Percentiles rank a stretch among this genome's conserved stretches.
Evolutionary conservation across 2,329 filamentous ascomycete genomes (phyloP).

Genomic region (Beauveria sp.): DNA sequence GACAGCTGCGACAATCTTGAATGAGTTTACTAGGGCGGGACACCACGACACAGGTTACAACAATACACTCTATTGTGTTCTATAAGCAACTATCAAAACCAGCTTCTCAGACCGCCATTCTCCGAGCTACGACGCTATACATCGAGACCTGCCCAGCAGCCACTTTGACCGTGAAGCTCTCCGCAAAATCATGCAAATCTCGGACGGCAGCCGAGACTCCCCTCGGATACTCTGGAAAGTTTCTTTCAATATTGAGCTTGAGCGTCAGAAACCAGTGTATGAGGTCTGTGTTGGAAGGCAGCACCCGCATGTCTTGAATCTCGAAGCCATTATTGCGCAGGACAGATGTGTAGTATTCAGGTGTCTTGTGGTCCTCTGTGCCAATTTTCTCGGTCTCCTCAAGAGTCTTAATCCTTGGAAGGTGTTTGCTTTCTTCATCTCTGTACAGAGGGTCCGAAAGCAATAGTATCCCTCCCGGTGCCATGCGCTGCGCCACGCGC

Average conservation of each 20-base stretch:
- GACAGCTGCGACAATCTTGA: too few relatives aligned
- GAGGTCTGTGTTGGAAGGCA: conserved; percentile 8
- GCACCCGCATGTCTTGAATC: conserved; percentile 5
- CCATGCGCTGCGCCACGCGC: neutral
- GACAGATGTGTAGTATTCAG: neutral
- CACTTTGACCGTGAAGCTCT: conserved; percentile 1
- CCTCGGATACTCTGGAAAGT: neutral
- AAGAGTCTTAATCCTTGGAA: neutral
- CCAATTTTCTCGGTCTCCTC: neutral
- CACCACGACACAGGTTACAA: too few relatives aligned
- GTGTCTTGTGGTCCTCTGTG: conserved; percentile 1
- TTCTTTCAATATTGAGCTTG: conserved; percentile 4
- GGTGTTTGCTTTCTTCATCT: neutral
- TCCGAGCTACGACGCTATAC: conserved; percentile 3
- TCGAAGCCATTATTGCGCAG: conserved; percentile 3
- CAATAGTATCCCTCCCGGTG: neutral
- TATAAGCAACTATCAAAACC: too few relatives aligned
- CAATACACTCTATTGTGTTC: too few relatives aligned
- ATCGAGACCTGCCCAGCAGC: conserved; percentile 2
- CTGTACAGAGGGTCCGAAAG: conserved; percentile 8
- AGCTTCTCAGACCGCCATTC: neutral
- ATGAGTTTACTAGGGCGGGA: too few relatives aligned
- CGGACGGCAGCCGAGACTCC: neutral
- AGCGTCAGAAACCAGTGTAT: conserved; percentile 9
- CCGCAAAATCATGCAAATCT: neutral